phyloP scores from a whole-genome alignment of 2,329 filamentous ascomycete genomes.

The Epichloe amarillans region DNA sequence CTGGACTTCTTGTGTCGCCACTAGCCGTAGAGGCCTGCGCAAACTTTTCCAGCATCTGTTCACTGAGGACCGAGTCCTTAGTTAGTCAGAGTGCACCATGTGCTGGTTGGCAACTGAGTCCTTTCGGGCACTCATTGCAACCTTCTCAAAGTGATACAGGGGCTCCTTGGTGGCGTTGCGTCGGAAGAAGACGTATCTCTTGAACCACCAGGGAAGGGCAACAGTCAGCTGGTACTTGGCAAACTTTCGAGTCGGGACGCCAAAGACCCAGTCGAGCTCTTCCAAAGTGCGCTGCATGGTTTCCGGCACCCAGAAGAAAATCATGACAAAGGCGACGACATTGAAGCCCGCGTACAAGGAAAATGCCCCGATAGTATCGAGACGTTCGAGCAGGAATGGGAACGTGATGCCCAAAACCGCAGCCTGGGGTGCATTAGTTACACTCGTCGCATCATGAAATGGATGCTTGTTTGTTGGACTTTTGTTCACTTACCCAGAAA shows the following conservation, averaged over 20 bases:
- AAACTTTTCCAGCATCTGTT: too few species aligned
- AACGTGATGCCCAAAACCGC: slow-evolving; percentile 37
- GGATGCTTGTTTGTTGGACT: neutral
- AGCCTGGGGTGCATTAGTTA: slow-evolving; percentile 13
- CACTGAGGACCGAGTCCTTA: too few species aligned
- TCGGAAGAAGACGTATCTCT: slow-evolving; percentile 20
- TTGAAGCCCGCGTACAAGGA: slow-evolving; percentile 44
- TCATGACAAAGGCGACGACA: slow-evolving; percentile 38
- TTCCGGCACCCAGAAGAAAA: slow-evolving; percentile 35
- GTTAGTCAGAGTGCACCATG: slow-evolving; percentile 2
- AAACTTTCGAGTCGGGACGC: slow-evolving; percentile 30
- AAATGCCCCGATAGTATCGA: slow-evolving; percentile 25
- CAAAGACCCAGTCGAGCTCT: slow-evolving; percentile 38
- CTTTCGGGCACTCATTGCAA: slow-evolving; percentile 7
- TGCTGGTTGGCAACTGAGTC: neutral
- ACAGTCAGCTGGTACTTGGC: slow-evolving; percentile 23
- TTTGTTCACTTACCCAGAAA: slow-evolving; percentile 25
- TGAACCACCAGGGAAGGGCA: slow-evolving; percentile 21
- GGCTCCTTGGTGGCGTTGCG: slow-evolving; percentile 19
- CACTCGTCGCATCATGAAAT: neutral
- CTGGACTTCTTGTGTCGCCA: neutral
- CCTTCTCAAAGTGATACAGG: slow-evolving; percentile 23
- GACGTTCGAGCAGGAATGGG: slow-evolving; percentile 29
- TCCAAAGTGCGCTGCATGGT: slow-evolving; percentile 41
- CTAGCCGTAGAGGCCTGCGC: neutral